Conservation (phyloP, 768 basidiomycete species). For the Vararia minispora region DNA sequence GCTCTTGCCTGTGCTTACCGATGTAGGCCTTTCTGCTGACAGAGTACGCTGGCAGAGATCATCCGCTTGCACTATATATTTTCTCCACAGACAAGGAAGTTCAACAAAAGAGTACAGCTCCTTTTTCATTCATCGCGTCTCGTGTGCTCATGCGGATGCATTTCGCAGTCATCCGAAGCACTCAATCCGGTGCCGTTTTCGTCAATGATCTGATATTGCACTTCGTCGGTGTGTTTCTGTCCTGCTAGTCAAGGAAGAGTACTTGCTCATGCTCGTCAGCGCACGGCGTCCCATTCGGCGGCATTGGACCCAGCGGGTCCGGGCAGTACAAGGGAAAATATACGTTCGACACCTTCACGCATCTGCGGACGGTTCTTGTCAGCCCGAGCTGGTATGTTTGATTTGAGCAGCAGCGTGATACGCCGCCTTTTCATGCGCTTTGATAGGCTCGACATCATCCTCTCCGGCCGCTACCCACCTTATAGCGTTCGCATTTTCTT, state of each 20-base stretch:
- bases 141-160: not conserved
- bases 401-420: too few species aligned
- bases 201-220: conserved; percentile 62
- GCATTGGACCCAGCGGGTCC: conserved; percentile 60
- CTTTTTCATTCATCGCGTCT: not conserved
- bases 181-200: conserved; percentile 54
- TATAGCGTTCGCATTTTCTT: too few species aligned
- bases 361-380: too few species aligned
- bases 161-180: conserved; percentile 47
- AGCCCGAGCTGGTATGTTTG: too few species aligned
- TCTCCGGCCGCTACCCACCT: too few species aligned
- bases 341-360: too few species aligned
- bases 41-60: conserved; percentile 31
- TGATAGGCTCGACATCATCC: too few species aligned
- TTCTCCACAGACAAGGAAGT: conserved; percentile 49
- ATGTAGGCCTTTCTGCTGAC: not conserved
- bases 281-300: conserved; percentile 61
- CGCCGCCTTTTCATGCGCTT: too few species aligned
- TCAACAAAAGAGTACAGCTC: conserved; percentile 44
- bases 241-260: not conserved
- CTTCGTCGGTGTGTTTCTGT: conserved; percentile 31
- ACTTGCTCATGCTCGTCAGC: conserved; percentile 20
- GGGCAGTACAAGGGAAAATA: too few species aligned
- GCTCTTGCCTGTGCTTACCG: not conserved
- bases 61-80: conserved; percentile 67